These are phyloP conservation scores for Raphanus raphanistrum DNA, from an alignment of 345 rosid genomes.

Conservation along the genomic window DNA sequence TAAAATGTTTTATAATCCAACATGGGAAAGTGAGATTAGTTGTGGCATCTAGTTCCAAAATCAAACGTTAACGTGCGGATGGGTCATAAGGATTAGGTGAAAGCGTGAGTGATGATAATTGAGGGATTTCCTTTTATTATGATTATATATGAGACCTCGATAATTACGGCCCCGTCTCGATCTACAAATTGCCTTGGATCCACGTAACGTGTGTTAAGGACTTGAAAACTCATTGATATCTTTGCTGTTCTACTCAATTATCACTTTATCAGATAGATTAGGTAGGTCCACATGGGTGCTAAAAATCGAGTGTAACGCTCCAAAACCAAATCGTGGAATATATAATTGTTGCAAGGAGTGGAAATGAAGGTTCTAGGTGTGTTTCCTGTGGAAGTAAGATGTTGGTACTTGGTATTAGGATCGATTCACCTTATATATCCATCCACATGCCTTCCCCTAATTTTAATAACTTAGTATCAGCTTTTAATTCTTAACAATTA, in stretches of 20 bases:
- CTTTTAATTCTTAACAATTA: neutral
- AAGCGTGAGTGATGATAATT: conserved; percentile 21
- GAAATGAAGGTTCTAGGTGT: conserved; percentile 17
- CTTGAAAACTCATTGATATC: conserved; percentile 24
- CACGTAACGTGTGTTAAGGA: conserved; percentile 36
- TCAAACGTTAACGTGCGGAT: conserved; percentile 37
- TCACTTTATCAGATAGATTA: conserved; percentile 38
- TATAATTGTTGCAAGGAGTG: conserved; percentile 1
- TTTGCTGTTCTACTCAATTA: conserved; percentile 36
- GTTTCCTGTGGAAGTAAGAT: conserved; percentile 7
- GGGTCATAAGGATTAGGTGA: conserved; percentile 38
- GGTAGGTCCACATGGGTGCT: conserved; percentile 38
- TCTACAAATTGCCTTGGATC: conserved; percentile 40
- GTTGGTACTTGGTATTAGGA: conserved; percentile 1
- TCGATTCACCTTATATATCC: neutral
- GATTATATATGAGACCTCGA: conserved; percentile 23
- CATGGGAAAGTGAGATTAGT: conserved; percentile 36
- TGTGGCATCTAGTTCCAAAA: conserved; percentile 32
- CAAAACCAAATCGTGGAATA: conserved; percentile 8
- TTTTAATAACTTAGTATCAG: neutral
- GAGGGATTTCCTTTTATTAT: neutral
- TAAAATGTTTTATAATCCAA: conserved; percentile 24
- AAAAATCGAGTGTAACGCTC: conserved; percentile 32
- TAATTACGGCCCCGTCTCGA: conserved; percentile 37
- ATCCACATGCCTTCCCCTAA: neutral